Evolutionary conservation across 345 rosid genomes (phyloP).

Genomic region (Raphanus raphanistrum): DNA sequence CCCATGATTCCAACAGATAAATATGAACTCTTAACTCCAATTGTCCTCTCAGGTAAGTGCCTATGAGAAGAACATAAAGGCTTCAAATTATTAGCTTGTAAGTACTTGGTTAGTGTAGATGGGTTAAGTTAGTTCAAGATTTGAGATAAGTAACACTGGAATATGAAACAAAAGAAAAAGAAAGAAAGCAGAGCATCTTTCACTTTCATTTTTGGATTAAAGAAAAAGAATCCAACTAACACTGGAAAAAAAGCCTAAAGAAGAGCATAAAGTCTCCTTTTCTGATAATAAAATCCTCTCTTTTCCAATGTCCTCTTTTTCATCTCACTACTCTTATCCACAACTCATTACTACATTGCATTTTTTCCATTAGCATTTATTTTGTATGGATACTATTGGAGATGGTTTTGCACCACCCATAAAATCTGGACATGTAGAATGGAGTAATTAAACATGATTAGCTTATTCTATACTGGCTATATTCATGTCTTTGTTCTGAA

Average conservation of each 20-base stretch:
- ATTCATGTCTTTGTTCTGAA: too few species aligned
- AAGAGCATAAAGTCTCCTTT: slow-evolving; percentile 33
- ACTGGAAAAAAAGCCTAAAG: slow-evolving; percentile 7
- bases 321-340: slow-evolving; percentile 1
- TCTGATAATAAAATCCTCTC: background rate
- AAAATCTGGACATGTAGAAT: background rate
- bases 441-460: background rate
- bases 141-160: slow-evolving; percentile 8
- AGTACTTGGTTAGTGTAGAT: slow-evolving; percentile 5
- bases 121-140: slow-evolving; percentile 4
- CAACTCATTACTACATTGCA: background rate
- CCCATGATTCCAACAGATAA: slow-evolving; percentile 16
- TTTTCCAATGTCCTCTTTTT: slow-evolving; percentile 24
- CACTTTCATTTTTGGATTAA: slow-evolving; percentile 31
- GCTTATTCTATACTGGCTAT: background rate
- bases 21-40: background rate
- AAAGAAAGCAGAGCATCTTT: slow-evolving; percentile 30
- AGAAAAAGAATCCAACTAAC: slow-evolving; percentile 32
- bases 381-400: background rate
- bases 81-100: background rate
- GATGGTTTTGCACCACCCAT: background rate
- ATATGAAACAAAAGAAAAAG: slow-evolving; percentile 13
- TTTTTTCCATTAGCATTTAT: background rate
- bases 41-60: background rate
- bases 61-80: slow-evolving; percentile 2